These are phyloP conservation scores for Vigna unguiculata DNA, from an alignment of 306 rosid genomes.

Conservation along the genomic window DNA sequence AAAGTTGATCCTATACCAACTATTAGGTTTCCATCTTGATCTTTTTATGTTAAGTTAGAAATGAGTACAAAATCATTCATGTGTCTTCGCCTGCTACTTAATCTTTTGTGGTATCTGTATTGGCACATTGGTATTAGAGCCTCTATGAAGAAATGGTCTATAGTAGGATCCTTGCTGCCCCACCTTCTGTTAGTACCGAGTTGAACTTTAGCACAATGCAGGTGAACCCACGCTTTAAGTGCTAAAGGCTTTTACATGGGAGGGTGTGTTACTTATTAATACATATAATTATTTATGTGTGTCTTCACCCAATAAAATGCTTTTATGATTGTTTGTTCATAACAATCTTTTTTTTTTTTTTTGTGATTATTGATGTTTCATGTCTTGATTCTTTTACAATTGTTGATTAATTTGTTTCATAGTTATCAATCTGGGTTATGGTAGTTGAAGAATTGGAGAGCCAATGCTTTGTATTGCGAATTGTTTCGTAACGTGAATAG, in stretches of 20 bases:
- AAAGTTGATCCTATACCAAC: slow-evolving; percentile 6
- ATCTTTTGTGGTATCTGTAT: background rate
- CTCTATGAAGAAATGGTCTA: background rate
- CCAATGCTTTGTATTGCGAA: too few relatives aligned
- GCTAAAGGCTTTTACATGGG: background rate
- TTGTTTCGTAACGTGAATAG: too few relatives aligned
- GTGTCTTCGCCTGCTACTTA: background rate
- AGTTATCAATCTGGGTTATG: background rate
- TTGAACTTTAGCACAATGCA: background rate
- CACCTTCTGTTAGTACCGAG: background rate
- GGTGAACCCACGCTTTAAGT: background rate
- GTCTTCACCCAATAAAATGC: background rate
- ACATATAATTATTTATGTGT: background rate
- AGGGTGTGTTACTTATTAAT: background rate
- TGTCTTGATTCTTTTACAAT: background rate
- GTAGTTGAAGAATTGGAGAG: too few relatives aligned
- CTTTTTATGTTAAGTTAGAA: background rate
- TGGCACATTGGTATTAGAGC: background rate
- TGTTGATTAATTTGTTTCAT: background rate
- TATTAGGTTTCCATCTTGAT: too few relatives aligned
- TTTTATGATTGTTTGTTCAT: background rate
- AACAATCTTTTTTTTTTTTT: background rate
- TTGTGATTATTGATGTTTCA: background rate
- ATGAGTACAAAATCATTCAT: background rate
- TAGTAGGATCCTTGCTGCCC: background rate